Base-by-base conservation (phyloP, 441 rosid species). In the Monsonia emarginata region DNA sequence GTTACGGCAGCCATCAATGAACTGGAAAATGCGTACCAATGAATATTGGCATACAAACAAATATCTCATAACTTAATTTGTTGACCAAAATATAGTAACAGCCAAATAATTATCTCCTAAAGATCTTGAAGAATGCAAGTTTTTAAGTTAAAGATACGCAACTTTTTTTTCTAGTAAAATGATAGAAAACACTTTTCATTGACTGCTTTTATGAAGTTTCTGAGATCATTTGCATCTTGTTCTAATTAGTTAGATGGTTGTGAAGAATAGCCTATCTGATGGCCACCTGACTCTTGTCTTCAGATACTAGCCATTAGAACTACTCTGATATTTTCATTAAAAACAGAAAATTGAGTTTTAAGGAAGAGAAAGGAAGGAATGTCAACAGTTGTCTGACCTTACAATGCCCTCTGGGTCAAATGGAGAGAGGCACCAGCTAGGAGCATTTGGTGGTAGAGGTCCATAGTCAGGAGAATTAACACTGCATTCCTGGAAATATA, bases 351-450 rank as follows among this genome's bases (percentile, higher is more conserved):
- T 42, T n/a, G 21, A 10, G 60, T 22, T 25, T 31, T 32, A 36
- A 38, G 25, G 14, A 56, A 36, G 19, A 48, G 31, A 19, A 30
- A 32, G 52, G 46, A 72, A 50, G 58, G 11, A 56, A 62, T 26
- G 19, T 24, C 1, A 9, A 22, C 58, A 27, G 38, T 69, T 48
- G 32, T 66, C 59, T 26, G 61, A 81, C 89, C 89, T 85, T 64
- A 81, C 70, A 69, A 83, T 72, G 66, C 87, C 89, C 76, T 85
- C 89, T 1, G 89, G 87, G 60, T 85, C 89, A 80, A 80, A 85
- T n/a, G 87, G 84, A 63, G 87, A 83, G 69, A 78, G 82, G 78
- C 89, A 85, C 86, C 89, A 85, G 9, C 54, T 69, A 66, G 90
- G 90, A 60, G 87, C 70, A 78, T 77, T 76, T 65, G 81, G 79